Percentiles rank a stretch among this genome's conserved stretches.
Evolutionary conservation across 1,284 basidiomycete species (phyloP).

Genomic region (Cystobasidiaceae sp.): DNA sequence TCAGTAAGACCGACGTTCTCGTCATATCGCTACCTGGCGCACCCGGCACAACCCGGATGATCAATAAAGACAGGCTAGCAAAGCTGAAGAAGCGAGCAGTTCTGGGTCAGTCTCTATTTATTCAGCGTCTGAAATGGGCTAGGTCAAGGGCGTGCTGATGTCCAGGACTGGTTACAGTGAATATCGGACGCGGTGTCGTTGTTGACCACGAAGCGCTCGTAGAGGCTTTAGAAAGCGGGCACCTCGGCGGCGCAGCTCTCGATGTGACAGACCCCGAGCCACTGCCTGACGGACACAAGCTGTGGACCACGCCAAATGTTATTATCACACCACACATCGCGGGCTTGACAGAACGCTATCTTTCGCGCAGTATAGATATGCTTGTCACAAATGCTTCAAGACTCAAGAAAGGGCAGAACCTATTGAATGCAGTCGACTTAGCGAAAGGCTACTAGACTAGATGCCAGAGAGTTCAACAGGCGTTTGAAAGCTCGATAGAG

Average conservation of each 20-base stretch:
- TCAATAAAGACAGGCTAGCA: slow-evolving; percentile 15
- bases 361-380: slow-evolving; percentile 37
- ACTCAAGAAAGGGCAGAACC: slow-evolving; percentile 36
- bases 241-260: slow-evolving; percentile 29
- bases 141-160: neutral
- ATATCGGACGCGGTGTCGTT: slow-evolving; percentile 44
- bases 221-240: slow-evolving; percentile 35
- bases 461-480: too few species aligned
- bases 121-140: neutral
- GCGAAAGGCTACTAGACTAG: slow-evolving; percentile 34
- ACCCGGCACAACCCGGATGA: slow-evolving; percentile 18
- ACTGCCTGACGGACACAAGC: slow-evolving; percentile 36
- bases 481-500: too few species aligned
- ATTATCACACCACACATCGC: slow-evolving; percentile 45
- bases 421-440: slow-evolving; percentile 38
- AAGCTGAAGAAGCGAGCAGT: slow-evolving; percentile 22
- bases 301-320: slow-evolving; percentile 41
- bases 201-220: slow-evolving; percentile 40
- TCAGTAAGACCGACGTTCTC: slow-evolving; percentile 25
- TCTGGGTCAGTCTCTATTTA: neutral
- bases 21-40: slow-evolving; percentile 25
- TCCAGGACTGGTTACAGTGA: slow-evolving; percentile 31
- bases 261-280: slow-evolving; percentile 46
- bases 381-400: slow-evolving; percentile 36
- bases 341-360: slow-evolving; percentile 36